Conservation (phyloP, 2,329 filamentous ascomycete genomes). For the Epichloe sp. region DNA sequence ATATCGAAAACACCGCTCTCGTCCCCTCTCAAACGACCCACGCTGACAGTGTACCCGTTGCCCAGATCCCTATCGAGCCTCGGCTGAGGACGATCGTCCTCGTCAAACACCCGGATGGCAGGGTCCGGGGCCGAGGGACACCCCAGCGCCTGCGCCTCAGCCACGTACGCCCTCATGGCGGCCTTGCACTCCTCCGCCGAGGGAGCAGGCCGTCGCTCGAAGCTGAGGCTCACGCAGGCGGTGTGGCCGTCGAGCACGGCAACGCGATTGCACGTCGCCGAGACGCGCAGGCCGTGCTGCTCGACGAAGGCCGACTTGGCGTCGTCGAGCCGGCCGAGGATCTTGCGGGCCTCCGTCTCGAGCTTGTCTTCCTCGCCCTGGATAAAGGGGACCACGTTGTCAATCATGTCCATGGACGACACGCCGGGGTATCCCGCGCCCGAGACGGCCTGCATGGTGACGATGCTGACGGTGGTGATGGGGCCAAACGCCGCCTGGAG, state of each 20-base stretch:
- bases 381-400: constrained; percentile 94
- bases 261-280: constrained; percentile 83
- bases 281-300: constrained; percentile 61
- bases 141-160: constrained; percentile 69
- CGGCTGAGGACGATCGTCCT: constrained; percentile 82
- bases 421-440: constrained; percentile 87
- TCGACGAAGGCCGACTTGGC: constrained; percentile 64
- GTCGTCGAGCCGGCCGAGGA: constrained; percentile 62
- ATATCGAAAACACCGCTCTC: constrained; percentile 84
- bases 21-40: constrained; percentile 76
- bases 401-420: constrained; percentile 86
- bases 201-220: constrained; percentile 62
- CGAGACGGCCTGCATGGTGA: constrained; percentile 90
- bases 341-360: constrained; percentile 89
- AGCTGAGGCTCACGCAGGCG: constrained; percentile 80
- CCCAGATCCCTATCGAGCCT: constrained; percentile 77
- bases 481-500: constrained; percentile 77
- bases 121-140: constrained; percentile 75
- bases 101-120: constrained; percentile 80
- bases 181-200: constrained; percentile 62
- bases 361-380: constrained; percentile 92
- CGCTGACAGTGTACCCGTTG: constrained; percentile 79
- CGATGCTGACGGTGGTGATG: constrained; percentile 62
- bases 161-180: constrained; percentile 68
- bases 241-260: constrained; percentile 93